Evolutionary conservation across 2,329 filamentous ascomycete genomes (phyloP).

Genomic region (Scedosporium dehoogii): DNA sequence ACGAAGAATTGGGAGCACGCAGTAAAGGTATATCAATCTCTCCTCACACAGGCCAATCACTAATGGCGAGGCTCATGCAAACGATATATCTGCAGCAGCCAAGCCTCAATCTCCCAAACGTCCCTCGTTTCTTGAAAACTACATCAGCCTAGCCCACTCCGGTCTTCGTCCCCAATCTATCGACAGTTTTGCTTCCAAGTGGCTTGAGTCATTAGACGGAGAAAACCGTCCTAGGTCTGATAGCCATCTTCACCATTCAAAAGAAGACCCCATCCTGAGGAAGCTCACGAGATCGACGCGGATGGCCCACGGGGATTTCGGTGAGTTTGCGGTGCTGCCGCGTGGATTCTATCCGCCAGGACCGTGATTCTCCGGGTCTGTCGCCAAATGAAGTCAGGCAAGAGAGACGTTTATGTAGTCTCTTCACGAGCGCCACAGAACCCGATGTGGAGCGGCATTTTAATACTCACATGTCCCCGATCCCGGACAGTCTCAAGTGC

Average conservation of each 20-base stretch:
- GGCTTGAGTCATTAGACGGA: slow-evolving; percentile 7
- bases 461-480: background rate
- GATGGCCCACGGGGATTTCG: background rate
- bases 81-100: slow-evolving; percentile 6
- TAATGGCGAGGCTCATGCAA: background rate
- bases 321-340: background rate
- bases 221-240: background rate
- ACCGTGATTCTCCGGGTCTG: background rate
- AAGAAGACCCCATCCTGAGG: no score
- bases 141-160: background rate
- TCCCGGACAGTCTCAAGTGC: background rate
- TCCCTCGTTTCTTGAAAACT: slow-evolving; percentile 10
- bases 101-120: background rate
- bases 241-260: background rate
- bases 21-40: background rate
- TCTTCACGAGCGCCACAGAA: background rate
- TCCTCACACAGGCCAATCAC: background rate
- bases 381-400: background rate
- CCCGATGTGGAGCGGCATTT: background rate
- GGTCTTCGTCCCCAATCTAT: background rate
- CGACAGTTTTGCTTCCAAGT: slow-evolving; percentile 8
- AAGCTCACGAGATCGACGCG: background rate
- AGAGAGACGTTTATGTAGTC: background rate
- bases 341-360: background rate
- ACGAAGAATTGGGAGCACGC: background rate